Base-by-base conservation (phyloP, 1,284 basidiomycete genomes). In the Puccinia coronata region DNA sequence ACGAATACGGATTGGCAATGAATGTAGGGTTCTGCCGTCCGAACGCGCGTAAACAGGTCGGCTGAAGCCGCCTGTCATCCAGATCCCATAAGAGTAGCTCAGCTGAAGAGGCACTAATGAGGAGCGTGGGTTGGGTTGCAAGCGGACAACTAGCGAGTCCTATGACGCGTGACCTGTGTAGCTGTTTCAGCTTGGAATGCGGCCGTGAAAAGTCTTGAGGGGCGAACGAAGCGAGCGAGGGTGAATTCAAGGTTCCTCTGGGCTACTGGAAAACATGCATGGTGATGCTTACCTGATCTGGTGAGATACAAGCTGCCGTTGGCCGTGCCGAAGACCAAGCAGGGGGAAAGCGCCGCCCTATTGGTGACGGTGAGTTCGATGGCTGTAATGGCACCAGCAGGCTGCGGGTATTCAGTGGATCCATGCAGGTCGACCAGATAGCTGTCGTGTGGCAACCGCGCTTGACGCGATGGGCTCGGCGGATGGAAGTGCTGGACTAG, bases 101-200 rank as follows among this genome's bases (percentile, higher is more conserved):
- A 20, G 63, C 43, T 28, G 63, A 67, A 9, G 63, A 67, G 41
- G 28, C 63, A 43, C 63, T 67, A 31, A 67, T 67, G 36, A 67
- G 63, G 63, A 67, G 1, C 9, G 36, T 67, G 16, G 63, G 63
- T n/a, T 43, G 63, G 8, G n/a, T 47, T 2, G 41, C 39, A 47
- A 67, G 36, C n/a, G 63, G 63, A 67, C 63, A 67, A 36, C 63
- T 67, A 28, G 63, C 41, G n/a, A 67, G 63, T n/a, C 36, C 36
- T 8, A 67, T 36, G 25, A 67, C 63, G 23, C 28, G 63, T 28
- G 63, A 67, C 28, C 63, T 41, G 41, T 67, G 63, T 8, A 67
- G 63, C 25, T 67, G 63, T 47, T 23, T 67, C 39, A 67, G 18
- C 34, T 47, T 67, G 6, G 41, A 47, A 67, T 67, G 41, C 25